phyloP scores from a whole-genome alignment of 768 basidiomycete species.

The Calocera viscosa region DNA sequence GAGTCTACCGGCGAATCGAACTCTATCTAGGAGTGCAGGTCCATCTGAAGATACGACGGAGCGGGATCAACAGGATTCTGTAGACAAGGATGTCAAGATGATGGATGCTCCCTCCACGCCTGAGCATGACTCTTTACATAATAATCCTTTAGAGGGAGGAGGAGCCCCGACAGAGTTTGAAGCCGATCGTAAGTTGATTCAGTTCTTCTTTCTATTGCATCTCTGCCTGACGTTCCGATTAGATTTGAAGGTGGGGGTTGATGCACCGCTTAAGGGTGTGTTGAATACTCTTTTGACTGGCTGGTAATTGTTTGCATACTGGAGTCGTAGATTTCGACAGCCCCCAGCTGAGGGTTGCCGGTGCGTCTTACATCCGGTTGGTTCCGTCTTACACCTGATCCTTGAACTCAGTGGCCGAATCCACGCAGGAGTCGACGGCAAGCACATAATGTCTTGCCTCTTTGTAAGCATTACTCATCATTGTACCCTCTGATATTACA shows the following conservation, averaged over 20 bases:
- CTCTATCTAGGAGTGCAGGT: not conserved
- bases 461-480: not conserved
- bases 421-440: not conserved
- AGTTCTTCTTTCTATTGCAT: too few relatives aligned
- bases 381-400: not conserved
- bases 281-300: not conserved
- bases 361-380: not conserved
- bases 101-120: not conserved
- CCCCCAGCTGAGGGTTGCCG: too few relatives aligned
- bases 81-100: not conserved
- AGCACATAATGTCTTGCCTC: not conserved
- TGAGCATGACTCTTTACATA: not conserved
- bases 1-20: not conserved
- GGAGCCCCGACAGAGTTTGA: not conserved
- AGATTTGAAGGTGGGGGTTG: not conserved
- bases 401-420: not conserved
- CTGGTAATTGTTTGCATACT: not conserved
- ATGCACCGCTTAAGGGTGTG: not conserved
- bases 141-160: not conserved
- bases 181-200: not conserved
- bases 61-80: not conserved
- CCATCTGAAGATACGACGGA: not conserved
- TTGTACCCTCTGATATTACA: not conserved
- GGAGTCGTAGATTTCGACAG: not conserved
- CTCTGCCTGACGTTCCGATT: not conserved